Evolutionary conservation across 306 rosid genomes (phyloP).

Genomic region (Oxytropis ochrocephala): DNA sequence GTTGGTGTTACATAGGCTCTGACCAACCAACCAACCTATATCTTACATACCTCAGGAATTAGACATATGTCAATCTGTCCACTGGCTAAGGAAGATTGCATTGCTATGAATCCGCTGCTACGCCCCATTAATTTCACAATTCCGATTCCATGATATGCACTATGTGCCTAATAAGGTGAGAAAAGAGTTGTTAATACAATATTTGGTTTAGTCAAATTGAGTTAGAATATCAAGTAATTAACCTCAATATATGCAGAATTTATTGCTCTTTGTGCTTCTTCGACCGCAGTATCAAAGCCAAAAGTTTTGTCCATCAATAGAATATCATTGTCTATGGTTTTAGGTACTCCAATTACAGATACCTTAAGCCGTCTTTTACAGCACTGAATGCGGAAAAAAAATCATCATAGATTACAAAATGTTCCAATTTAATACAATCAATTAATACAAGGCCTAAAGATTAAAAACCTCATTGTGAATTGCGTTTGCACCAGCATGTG

Average conservation of each 20-base stretch:
- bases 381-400: slow-evolving; percentile 44
- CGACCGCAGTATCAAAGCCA: slow-evolving; percentile 98
- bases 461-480: slow-evolving; percentile 80
- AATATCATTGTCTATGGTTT: slow-evolving; percentile 94
- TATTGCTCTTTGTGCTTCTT: slow-evolving; percentile 97
- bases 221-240: slow-evolving; percentile 7
- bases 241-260: slow-evolving; percentile 96
- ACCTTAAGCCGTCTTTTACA: slow-evolving; percentile 59
- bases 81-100: slow-evolving; percentile 94
- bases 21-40: background rate
- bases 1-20: too few relatives aligned
- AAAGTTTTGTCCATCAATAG: slow-evolving; percentile 94
- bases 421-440: slow-evolving; percentile 8
- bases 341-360: slow-evolving; percentile 91
- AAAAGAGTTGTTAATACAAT: slow-evolving; percentile 7
- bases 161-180: slow-evolving; percentile 67
- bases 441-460: slow-evolving; percentile 15
- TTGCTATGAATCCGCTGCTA: slow-evolving; percentile 95
- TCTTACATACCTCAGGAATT: slow-evolving; percentile 77
- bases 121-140: slow-evolving; percentile 98
- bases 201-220: background rate
- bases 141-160: slow-evolving; percentile 97
- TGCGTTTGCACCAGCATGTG: slow-evolving; percentile 97
- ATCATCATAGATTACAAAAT: background rate
- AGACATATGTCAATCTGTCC: slow-evolving; percentile 94